A percentile compares a stretch with the other conserved stretches of the same genome.
phyloP scores from a whole-genome alignment of 2,329 filamentous ascomycete species.

The Cercospora brassicicola region DNA sequence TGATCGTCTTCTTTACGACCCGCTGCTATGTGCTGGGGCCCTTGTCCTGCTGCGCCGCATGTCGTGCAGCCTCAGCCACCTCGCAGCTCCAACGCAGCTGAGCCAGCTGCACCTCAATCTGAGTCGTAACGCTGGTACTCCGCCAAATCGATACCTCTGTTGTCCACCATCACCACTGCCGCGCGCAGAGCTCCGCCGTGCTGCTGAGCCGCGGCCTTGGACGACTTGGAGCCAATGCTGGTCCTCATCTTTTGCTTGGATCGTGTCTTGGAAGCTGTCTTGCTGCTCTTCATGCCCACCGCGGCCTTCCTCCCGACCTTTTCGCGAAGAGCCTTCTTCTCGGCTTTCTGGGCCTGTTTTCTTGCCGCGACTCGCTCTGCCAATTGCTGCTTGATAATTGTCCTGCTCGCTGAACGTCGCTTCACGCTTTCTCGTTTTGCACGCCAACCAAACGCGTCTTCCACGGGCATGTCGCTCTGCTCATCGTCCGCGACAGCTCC shows the following conservation, averaged over 20 bases:
- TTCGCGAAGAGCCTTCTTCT: slow-evolving; percentile 4
- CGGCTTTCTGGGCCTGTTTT: slow-evolving; percentile 9
- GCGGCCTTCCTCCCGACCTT: not conserved
- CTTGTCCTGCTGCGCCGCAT: slow-evolving; percentile 1
- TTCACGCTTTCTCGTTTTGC: not conserved
- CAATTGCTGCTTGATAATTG: slow-evolving; percentile 14
- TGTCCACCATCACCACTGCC: slow-evolving; percentile 12
- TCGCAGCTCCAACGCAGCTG: slow-evolving; percentile 1
- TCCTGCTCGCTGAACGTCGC: slow-evolving; percentile 11
- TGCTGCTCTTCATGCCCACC: not conserved
- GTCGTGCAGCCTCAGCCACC: slow-evolving; percentile 9
- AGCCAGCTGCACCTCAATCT: not conserved
- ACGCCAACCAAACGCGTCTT: not conserved
- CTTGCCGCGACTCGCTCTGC: slow-evolving; percentile 4
- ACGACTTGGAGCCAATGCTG: slow-evolving; percentile 12
- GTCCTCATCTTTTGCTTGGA: not conserved
- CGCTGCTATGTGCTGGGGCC: not conserved
- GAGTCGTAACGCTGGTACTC: slow-evolving; percentile 14
- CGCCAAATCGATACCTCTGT: slow-evolving; percentile 14
- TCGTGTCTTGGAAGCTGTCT: not conserved
- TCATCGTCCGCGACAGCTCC: not conserved
- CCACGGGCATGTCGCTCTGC: not conserved
- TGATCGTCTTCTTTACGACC: not conserved
- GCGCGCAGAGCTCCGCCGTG: not conserved
- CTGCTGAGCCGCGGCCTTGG: slow-evolving; percentile 8